Conservation (phyloP, 2,329 filamentous ascomycete genomes). For the Stenocarpella maydis region DNA sequence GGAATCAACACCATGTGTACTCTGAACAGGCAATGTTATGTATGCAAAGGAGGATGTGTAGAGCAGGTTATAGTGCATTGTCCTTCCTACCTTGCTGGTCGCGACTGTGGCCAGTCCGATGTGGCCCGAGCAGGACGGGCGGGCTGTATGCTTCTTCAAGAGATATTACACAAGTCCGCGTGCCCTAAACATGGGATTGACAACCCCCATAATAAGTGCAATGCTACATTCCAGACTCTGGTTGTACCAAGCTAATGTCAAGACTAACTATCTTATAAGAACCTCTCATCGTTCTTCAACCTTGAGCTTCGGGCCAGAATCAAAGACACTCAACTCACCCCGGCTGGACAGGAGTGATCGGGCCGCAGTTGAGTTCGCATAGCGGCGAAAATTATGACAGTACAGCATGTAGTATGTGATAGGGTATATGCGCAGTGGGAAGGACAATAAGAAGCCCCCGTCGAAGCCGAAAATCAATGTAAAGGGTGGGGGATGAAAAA, state of each 20-base stretch:
- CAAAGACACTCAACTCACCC: not conserved
- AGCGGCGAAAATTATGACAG: not conserved
- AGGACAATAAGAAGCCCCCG: not conserved
- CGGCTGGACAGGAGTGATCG: not conserved
- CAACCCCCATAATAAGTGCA: conserved; percentile 30
- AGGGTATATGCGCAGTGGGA: not conserved
- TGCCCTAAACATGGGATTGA: conserved; percentile 14
- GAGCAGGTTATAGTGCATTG: conserved; percentile 16
- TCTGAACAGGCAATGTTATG: conserved; percentile 9
- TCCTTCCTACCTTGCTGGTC: not conserved
- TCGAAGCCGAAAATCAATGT: not conserved
- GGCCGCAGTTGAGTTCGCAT: not conserved
- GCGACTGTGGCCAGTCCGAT: conserved; percentile 25
- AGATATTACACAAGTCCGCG: conserved; percentile 2
- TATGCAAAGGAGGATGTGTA: conserved; percentile 20
- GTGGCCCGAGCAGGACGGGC: conserved; percentile 6
- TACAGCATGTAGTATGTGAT: not conserved
- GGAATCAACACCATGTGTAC: not conserved
- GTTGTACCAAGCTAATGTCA: not conserved
- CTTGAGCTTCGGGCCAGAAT: not conserved
- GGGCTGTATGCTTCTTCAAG: conserved; percentile 26
- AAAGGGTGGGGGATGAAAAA: not conserved
- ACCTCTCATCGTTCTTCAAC: not conserved
- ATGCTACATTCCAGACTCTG: not conserved
- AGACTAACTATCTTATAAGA: not conserved